Base-by-base conservation (phyloP, 495 filamentous ascomycete genomes). In the Trichoderma asperelloides region DNA sequence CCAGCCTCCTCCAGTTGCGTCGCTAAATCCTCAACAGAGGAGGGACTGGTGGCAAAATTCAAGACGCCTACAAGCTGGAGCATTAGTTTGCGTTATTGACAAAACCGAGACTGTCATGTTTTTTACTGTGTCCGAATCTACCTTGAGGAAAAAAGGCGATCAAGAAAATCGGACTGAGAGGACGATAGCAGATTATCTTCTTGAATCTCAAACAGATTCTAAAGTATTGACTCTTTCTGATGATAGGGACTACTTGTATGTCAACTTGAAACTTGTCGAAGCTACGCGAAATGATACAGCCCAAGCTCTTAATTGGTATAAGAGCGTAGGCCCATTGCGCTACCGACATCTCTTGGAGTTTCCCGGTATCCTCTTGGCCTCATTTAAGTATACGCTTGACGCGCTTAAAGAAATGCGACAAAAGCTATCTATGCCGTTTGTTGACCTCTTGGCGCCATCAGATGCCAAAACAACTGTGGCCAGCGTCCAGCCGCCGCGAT, bases 371-470 rank as follows among this genome's bases (percentile, higher is more conserved):
- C 77, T 93, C 1, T 79, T 91, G 15, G 80, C 85, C 0, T 81
- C 89, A 2, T 93, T 93, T 70, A 77, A 86, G 51, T 84, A 87
- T 23, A 88, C 87, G 0, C 75, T 92, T n/a, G 74, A 78, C 68
- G 88, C 86, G 8, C 76, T 93, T 0, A 86, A 92, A 69, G 70
- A 74, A 2, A 87, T 91, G 76, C 83, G 80, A 43, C 72, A 69
- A 27, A 73, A 70, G 7, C 71, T 73, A 0, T 74, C 82, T 65
- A 55, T 92, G 7, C 89, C 89, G 1, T 89, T 93, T 69, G 69
- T 81, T 1, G 77, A 88, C 25, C 73, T 87, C 16, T 72, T 91
- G 43, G 84, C 82, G 7, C 82, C 87, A 28, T 65, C 66, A 13
- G 65, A 65, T 30, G 62, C 63, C 25, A 68, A 62, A 3, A 28